These are phyloP conservation scores for Gamarada debralockiae DNA, from an alignment of 495 filamentous ascomycete genomes.

Conservation along the genomic window DNA sequence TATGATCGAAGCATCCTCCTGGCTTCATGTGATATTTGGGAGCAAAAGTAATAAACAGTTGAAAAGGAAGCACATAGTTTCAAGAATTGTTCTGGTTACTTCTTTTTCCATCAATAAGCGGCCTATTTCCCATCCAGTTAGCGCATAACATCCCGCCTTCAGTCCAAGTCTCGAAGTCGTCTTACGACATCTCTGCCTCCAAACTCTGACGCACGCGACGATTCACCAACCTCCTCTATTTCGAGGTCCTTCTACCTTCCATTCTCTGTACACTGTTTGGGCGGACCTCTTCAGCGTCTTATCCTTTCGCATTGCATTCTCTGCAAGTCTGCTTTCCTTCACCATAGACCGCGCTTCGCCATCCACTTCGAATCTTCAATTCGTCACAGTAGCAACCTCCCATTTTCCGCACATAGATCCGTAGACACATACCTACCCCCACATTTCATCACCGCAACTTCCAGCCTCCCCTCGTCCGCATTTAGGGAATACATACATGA, in stretches of 20 bases:
- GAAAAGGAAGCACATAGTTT: too few relatives aligned
- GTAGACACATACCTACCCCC: background rate
- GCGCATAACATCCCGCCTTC: slow-evolving; percentile 1
- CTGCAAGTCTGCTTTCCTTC: slow-evolving; percentile 4
- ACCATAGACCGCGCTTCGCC: background rate
- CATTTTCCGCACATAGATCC: background rate
- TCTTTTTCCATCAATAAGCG: background rate
- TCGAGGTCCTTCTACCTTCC: slow-evolving; percentile 13
- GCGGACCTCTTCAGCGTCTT: slow-evolving; percentile 2
- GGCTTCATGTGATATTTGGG: too few relatives aligned
- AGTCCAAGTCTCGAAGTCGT: background rate
- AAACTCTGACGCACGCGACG: slow-evolving; percentile 7
- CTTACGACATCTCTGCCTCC: slow-evolving; percentile 2
- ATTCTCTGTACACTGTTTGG: slow-evolving; percentile 9
- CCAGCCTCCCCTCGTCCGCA: background rate
- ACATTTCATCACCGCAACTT: background rate
- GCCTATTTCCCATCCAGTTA: background rate
- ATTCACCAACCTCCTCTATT: slow-evolving; percentile 21
- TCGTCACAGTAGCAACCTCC: background rate
- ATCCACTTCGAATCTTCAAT: background rate
- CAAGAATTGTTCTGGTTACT: too few relatives aligned
- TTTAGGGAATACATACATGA: slow-evolving; percentile 4
- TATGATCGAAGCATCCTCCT: too few relatives aligned
- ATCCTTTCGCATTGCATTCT: slow-evolving; percentile 1
- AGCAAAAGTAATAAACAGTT: too few relatives aligned